Base-by-base conservation (phyloP, 2,329 filamentous ascomycete species). In the Fusarium transvaalense region DNA sequence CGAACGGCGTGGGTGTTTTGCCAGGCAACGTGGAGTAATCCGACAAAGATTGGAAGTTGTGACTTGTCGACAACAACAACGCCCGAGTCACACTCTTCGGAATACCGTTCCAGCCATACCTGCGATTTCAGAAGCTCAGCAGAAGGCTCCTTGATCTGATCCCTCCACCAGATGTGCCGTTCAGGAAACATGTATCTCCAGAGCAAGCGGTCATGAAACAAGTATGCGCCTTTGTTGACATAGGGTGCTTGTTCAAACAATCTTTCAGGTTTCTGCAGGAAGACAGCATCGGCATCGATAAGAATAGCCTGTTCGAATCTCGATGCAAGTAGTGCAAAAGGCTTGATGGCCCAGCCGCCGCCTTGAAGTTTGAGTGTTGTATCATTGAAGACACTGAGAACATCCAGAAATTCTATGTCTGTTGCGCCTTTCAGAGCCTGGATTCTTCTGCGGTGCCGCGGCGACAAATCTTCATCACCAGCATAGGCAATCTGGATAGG, bases 61-160 rank as follows among this genome's bases (percentile, higher is more conserved):
- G 74, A 63, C 61, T 83, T 84, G 61, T 83, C 74, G 2, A 82
- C 60, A 2, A 81, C 77, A 3, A 83, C 78, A 13, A 81, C 74
- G 3, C 80, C 81, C 0, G 79, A 80, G 64, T 83, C 81, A 6
- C 71, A 76, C 50, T 83, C 81, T 56, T 82, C 80, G 19, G 78
- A 74, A 46, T 79, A 81, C 8, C 75, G 71, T 15, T 82, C 71
- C 1, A 71, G 78, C 76, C 79, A 81, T 1, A 80, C 76, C 0
- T 73, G 74, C 1, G 79, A 80, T 25, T 69, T 76, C 15, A 66
- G 66, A 45, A 82, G 65, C 35, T 75, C 71, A 0, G 68, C 63
- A 15, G 74, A 77, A 1, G 78, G 78, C 15, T 74, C 47, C 34
- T 73, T 74, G 53, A 82, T 76, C 59, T 80, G 76, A 19, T 75